Percentiles rank a stretch among this genome's conserved stretches.
phyloP scores from a whole-genome alignment of 345 rosid species.

The Balakata baccata region DNA sequence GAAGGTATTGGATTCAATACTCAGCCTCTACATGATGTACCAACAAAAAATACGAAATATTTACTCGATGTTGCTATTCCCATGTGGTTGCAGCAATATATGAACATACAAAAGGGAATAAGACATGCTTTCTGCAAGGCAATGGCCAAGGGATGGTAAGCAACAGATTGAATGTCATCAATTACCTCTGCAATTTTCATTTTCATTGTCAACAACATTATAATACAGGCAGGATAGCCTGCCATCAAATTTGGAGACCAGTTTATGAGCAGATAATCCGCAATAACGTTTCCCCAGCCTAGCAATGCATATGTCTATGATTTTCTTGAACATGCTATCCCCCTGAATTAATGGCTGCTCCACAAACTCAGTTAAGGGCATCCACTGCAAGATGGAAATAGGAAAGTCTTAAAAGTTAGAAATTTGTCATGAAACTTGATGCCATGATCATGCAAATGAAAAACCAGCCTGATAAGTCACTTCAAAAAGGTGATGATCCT shows the following conservation, averaged over 20 bases:
- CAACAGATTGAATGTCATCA: constrained; percentile 12
- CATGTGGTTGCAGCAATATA: constrained; percentile 1
- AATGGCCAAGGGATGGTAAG: neutral
- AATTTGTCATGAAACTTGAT: neutral
- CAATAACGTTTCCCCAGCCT: constrained; percentile 65
- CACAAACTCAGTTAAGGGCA: constrained; percentile 75
- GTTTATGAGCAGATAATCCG: constrained; percentile 63
- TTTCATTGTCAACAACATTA: constrained; percentile 48
- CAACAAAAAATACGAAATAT: too few relatives aligned
- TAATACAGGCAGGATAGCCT: constrained; percentile 69
- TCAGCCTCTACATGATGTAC: too few relatives aligned
- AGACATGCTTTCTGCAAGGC: neutral
- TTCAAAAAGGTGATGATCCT: too few relatives aligned
- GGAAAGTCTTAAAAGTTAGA: neutral
- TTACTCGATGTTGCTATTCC: neutral
- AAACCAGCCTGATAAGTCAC: neutral
- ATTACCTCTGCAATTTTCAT: constrained; percentile 35
- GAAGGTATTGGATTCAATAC: too few relatives aligned
- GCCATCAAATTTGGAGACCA: constrained; percentile 78
- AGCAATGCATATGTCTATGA: constrained; percentile 76
- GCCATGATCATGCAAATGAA: too few relatives aligned
- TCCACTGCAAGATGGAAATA: constrained; percentile 54
- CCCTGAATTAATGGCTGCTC: constrained; percentile 73
- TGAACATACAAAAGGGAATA: neutral
- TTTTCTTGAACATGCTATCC: constrained; percentile 80